Evolutionary conservation across 331 rosid species (phyloP), one percentile per base, ranked within the genome.

Genomic region (Acacia concinna): DNA sequence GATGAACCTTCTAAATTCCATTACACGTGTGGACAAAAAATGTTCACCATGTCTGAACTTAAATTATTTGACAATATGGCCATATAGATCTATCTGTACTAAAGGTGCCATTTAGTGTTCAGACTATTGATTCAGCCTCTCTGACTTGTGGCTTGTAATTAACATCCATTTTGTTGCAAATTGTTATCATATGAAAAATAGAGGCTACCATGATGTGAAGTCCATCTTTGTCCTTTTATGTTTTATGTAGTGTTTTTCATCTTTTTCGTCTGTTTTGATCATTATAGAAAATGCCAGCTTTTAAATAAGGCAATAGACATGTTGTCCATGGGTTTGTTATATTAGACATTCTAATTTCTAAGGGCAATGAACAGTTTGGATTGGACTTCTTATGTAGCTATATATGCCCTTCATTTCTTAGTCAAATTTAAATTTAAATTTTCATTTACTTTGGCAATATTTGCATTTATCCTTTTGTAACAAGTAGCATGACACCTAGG

Each of bases 401-500:
- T 28, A 38, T 18, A 65, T 65, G 46, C 69, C 69, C 44, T 64
- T 41, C 67, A 35, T 27, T 27, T 59, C 20, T 11, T 59, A 11
- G 66, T 59, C 66, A 20, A n/a, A 6, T 51, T 51, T 20, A 27
- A 27, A 14, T 59, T 57, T 75, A 7, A 41, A 9, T 28, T 43
- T 27, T 18, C 59, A 75, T 30, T 25, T 68, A 17, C 30, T 23
- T 64, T 56, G 17, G 64, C 4, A 44, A 56, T 0, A 34, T 76
- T 6, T 78, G 31, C 30, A 54, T n/a, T 62, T 68, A 49, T 3
- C 32, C 32, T n/a, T 12, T 37, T 56, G 15, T 74, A 68, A 68
- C 57, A 73, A 34, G 54, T 74, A 14, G 32, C 65, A 51, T 27
- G 60, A 85, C 2, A 18, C 40, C 32, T 21, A 38, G 74, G 71